Evolutionary conservation across 768 basidiomycete genomes (phyloP).

Genomic region (Saitozyma podzolica): DNA sequence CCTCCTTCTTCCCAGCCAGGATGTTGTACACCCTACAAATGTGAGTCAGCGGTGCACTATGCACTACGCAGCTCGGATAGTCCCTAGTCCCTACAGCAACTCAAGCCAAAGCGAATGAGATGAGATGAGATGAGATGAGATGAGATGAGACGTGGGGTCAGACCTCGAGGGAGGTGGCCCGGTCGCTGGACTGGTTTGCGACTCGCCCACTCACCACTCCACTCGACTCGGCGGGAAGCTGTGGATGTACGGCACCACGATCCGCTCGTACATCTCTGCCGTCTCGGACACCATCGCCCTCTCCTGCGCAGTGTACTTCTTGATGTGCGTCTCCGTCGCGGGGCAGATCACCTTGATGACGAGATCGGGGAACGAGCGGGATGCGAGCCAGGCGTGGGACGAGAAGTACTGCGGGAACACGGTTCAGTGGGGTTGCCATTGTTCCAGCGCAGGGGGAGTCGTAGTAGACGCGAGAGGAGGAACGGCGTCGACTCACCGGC

Average conservation of each 20-base stretch:
- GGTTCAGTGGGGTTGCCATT: conserved; percentile 14
- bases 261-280: conserved; percentile 66
- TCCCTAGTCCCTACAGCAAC: not conserved
- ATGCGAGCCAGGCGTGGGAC: conserved; percentile 69
- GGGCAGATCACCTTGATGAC: conserved; percentile 84
- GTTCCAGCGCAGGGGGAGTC: conserved; percentile 21
- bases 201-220: conserved; percentile 63
- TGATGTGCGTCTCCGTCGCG: conserved; percentile 84
- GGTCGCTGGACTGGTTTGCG: not conserved
- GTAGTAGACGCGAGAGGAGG: not conserved
- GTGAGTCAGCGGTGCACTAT: too few species aligned
- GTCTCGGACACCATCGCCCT: conserved; percentile 77
- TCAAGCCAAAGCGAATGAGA: not conserved
- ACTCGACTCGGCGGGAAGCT: conserved; percentile 74
- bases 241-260: conserved; percentile 77
- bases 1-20: conserved; percentile 72
- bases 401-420: conserved; percentile 67
- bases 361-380: conserved; percentile 60
- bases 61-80: too few species aligned
- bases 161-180: too few species aligned
- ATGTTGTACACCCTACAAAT: conserved; percentile 79
- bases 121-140: not conserved
- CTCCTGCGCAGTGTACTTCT: conserved; percentile 80
- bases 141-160: too few species aligned
- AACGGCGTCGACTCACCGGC: conserved; percentile 57